These are phyloP conservation scores for Bryum argenteum DNA, from an alignment of 225 moss, liverwort and hornwort genomes.

Conservation along the genomic window DNA sequence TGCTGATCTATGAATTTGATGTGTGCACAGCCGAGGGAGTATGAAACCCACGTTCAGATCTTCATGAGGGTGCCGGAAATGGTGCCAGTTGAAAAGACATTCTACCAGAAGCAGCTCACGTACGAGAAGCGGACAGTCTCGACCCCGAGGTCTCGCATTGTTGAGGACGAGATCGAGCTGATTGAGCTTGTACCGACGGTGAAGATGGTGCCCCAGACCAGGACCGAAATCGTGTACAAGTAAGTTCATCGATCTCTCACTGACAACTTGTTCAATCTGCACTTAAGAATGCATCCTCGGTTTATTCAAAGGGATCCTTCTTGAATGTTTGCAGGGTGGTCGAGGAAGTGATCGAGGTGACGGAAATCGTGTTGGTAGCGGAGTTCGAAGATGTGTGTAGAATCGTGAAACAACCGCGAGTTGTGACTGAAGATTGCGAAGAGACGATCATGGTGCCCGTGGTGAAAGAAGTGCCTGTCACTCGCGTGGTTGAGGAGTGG, in stretches of 20 bases:
- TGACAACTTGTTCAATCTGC: too few species aligned
- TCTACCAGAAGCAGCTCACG: neutral
- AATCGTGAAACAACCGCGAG: neutral
- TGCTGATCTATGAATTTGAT: too few species aligned
- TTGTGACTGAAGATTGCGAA: slow-evolving; percentile 18
- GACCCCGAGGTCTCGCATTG: neutral
- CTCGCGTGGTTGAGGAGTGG: slow-evolving; percentile 25
- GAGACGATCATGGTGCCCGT: slow-evolving; percentile 28
- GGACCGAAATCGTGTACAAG: slow-evolving; percentile 1
- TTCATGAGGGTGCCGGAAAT: slow-evolving; percentile 28
- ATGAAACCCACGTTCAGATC: slow-evolving; percentile 25
- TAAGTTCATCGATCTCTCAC: neutral
- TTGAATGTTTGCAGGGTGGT: neutral
- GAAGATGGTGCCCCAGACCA: slow-evolving; percentile 11
- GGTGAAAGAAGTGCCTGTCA: slow-evolving; percentile 25
- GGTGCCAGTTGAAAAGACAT: slow-evolving; percentile 23
- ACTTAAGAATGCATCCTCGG: too few species aligned
- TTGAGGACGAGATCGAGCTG: slow-evolving; percentile 18
- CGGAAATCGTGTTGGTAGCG: neutral
- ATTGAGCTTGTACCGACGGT: slow-evolving; percentile 24
- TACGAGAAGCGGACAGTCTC: neutral
- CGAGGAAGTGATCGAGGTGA: slow-evolving; percentile 21
- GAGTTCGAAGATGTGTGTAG: slow-evolving; percentile 12
- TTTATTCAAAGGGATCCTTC: neutral
- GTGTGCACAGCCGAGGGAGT: slow-evolving; percentile 17